Evolutionary conservation across 2,329 filamentous ascomycete species (phyloP).

Genomic region (Xylariaceae sp.): DNA sequence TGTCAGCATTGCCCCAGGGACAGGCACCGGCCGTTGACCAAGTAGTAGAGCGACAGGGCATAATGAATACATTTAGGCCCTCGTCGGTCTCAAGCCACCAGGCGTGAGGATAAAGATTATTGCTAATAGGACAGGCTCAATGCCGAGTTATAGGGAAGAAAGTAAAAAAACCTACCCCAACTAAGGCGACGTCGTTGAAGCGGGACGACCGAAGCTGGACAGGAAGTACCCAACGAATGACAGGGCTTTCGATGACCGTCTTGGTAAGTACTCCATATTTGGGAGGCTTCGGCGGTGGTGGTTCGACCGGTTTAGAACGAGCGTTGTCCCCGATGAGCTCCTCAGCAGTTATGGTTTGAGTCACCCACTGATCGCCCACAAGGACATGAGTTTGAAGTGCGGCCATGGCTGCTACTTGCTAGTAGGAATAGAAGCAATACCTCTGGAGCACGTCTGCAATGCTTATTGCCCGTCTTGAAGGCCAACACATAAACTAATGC

Average conservation of each 20-base stretch:
- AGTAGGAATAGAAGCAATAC: neutral
- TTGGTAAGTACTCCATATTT: conserved; percentile 69
- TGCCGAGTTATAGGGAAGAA: neutral
- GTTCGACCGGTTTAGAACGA: conserved; percentile 33
- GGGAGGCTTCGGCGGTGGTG: conserved; percentile 41
- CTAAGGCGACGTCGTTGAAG: conserved; percentile 78
- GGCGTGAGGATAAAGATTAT: neutral
- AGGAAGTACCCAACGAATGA: conserved; percentile 72
- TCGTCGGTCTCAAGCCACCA: neutral
- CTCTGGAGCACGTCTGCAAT: neutral
- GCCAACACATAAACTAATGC: neutral
- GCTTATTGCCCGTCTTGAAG: neutral
- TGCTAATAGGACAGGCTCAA: neutral
- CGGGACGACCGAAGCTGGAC: conserved; percentile 67
- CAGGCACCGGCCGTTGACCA: neutral
- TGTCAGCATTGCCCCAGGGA: conserved; percentile 4
- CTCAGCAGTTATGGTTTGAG: conserved; percentile 45
- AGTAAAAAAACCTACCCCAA: conserved; percentile 59
- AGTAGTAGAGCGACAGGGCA: neutral
- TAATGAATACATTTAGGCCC: neutral
- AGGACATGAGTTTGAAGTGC: conserved; percentile 53
- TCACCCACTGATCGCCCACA: conserved; percentile 54
- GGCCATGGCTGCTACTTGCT: conserved; percentile 31
- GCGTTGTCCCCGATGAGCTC: conserved; percentile 31
- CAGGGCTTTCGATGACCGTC: conserved; percentile 72